Percentiles rank a stretch among this genome's conserved stretches.
phyloP scores from a whole-genome alignment of 225 moss, liverwort and hornwort species.

The Sphagnum tenellum region DNA sequence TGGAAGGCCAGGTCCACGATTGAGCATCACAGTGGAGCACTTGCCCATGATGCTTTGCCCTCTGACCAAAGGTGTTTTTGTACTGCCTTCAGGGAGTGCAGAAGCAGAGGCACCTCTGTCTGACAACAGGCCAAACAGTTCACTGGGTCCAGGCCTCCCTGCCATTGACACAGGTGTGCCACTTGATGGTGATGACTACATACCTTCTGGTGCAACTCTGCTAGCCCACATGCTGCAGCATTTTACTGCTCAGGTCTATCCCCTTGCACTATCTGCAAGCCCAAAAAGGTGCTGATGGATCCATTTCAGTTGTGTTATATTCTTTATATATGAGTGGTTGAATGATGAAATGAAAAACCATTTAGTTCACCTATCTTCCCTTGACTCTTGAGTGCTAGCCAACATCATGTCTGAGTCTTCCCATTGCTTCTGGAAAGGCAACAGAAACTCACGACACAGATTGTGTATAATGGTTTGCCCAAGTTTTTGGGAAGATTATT shows the following conservation, averaged over 20 bases:
- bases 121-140: conserved; percentile 34
- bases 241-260: conserved; percentile 60
- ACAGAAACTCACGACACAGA: too few species aligned
- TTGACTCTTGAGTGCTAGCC: too few species aligned
- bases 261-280: not conserved
- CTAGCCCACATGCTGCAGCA: conserved; percentile 77
- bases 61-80: conserved; percentile 72
- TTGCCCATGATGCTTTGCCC: conserved; percentile 71
- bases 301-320: too few species aligned
- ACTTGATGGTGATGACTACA: conserved; percentile 58
- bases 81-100: conserved; percentile 78
- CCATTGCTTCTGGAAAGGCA: too few species aligned
- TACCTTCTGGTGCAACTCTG: conserved; percentile 85
- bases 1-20: conserved; percentile 25
- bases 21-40: conserved; percentile 54
- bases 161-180: conserved; percentile 56
- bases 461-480: too few species aligned
- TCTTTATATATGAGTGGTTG: too few species aligned
- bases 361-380: not conserved
- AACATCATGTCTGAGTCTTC: too few species aligned
- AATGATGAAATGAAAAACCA: too few species aligned
- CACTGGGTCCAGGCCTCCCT: conserved; percentile 73
- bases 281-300: too few species aligned
- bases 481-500: too few species aligned
- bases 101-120: conserved; percentile 73